Conservation (phyloP, 129 eudicot genomes). For the Ambrosia artemisiifolia region DNA sequence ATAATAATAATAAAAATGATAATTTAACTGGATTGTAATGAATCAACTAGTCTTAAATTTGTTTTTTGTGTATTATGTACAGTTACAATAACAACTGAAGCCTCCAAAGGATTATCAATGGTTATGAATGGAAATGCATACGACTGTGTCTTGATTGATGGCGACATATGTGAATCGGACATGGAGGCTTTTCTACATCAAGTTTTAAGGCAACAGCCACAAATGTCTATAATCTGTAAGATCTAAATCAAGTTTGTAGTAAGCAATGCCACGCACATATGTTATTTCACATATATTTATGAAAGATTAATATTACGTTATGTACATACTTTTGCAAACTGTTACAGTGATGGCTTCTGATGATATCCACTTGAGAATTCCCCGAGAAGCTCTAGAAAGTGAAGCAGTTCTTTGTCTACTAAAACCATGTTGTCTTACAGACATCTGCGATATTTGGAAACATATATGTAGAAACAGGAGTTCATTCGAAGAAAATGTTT, state of each 20-base stretch:
- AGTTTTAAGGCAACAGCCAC: conserved; percentile 13
- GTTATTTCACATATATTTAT: not conserved
- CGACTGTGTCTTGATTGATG: conserved; percentile 26
- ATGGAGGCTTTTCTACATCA: conserved; percentile 11
- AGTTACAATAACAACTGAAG: conserved; percentile 14
- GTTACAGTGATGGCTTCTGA: conserved; percentile 21
- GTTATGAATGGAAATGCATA: conserved; percentile 1
- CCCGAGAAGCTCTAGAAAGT: not conserved
- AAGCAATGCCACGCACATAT: not conserved
- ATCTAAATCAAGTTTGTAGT: not conserved
- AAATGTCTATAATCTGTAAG: conserved; percentile 20
- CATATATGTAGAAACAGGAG: conserved; percentile 15
- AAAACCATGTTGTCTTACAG: conserved; percentile 18
- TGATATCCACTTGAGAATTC: not conserved
- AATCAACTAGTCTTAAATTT: not conserved
- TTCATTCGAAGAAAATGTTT: not conserved
- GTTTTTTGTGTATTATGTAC: not conserved
- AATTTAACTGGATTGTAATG: too few relatives aligned
- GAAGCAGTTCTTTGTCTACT: conserved; percentile 12
- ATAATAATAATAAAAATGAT: too few relatives aligned
- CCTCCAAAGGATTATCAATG: conserved; percentile 14
- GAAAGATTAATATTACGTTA: not conserved
- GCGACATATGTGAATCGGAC: conserved; percentile 7
- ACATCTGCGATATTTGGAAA: conserved; percentile 24
- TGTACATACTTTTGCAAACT: not conserved